Percentiles rank a stretch among this genome's conserved stretches.
phyloP scores from a whole-genome alignment of 2,329 filamentous ascomycete species.

The Teratosphaeria zuluensis region DNA sequence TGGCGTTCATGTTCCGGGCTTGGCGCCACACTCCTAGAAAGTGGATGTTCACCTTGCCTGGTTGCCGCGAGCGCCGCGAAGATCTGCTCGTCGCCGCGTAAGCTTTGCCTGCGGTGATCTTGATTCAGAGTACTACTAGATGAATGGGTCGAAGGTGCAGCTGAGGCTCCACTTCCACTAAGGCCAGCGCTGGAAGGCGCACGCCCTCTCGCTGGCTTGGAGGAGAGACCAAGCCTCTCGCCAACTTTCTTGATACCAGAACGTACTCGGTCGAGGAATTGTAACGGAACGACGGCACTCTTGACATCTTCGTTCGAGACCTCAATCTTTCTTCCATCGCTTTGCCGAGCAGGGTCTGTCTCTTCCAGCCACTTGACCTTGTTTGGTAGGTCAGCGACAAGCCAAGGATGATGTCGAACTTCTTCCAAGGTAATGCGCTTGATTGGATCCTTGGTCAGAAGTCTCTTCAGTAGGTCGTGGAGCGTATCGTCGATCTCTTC shows the following conservation, averaged over 20 bases:
- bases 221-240: constrained; percentile 9
- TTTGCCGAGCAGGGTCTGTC: constrained; percentile 72
- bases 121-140: constrained; percentile 47
- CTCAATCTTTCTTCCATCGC: constrained; percentile 76
- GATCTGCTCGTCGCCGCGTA: constrained; percentile 50
- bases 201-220: constrained; percentile 38
- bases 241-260: constrained; percentile 56
- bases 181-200: constrained; percentile 45
- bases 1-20: constrained; percentile 45
- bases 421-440: constrained; percentile 82
- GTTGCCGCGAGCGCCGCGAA: constrained; percentile 41
- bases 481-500: constrained; percentile 77
- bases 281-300: constrained; percentile 79
- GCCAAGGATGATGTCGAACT: constrained; percentile 91
- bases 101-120: constrained; percentile 45
- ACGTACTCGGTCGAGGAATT: constrained; percentile 72
- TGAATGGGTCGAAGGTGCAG: constrained; percentile 41
- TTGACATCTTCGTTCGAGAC: constrained; percentile 87
- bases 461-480: constrained; percentile 64
- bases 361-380: constrained; percentile 81
- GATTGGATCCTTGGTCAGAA: constrained; percentile 81
- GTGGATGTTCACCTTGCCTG: constrained; percentile 55
- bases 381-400: constrained; percentile 67
- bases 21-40: constrained; percentile 64
- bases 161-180: constrained; percentile 32